phyloP scores from a whole-genome alignment of 148 eudicot species.

The Suaeda aralocaspica region DNA sequence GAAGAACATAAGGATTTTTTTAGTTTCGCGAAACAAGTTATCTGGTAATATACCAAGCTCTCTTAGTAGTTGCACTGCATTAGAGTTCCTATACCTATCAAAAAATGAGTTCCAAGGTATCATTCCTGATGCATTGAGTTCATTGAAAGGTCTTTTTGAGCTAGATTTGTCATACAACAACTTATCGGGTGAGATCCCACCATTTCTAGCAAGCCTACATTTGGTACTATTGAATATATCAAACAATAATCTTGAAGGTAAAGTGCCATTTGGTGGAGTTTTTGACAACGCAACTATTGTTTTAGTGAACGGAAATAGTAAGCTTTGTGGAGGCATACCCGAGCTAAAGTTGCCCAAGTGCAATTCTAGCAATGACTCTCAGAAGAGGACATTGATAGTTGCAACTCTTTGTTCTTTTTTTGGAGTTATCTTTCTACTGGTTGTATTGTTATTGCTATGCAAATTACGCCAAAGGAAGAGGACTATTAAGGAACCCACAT shows the following conservation, averaged over 20 bases:
- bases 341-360: slow-evolving; percentile 28
- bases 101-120: slow-evolving; percentile 31
- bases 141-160: slow-evolving; percentile 20
- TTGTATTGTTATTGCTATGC: not conserved
- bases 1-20: slow-evolving; percentile 18
- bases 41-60: slow-evolving; percentile 34
- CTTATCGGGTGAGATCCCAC: slow-evolving; percentile 36
- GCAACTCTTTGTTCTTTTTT: slow-evolving; percentile 8
- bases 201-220: slow-evolving; percentile 13
- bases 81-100: slow-evolving; percentile 22
- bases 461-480: not conserved
- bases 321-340: slow-evolving; percentile 40
- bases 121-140: slow-evolving; percentile 7
- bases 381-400: not conserved
- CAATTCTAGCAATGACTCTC: not conserved
- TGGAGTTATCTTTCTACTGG: slow-evolving; percentile 15
- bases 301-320: slow-evolving; percentile 30
- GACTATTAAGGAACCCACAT: not conserved
- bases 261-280: slow-evolving; percentile 32
- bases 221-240: slow-evolving; percentile 24
- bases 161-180: slow-evolving; percentile 39
- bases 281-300: slow-evolving; percentile 31
- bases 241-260: slow-evolving; percentile 36
- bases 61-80: slow-evolving; percentile 24
- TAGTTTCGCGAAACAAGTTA: slow-evolving; percentile 24